Evolutionary conservation across 2,329 filamentous ascomycete genomes (phyloP), one percentile per base, ranked within the genome.

Genomic region (Neocucurbitaria cava): DNA sequence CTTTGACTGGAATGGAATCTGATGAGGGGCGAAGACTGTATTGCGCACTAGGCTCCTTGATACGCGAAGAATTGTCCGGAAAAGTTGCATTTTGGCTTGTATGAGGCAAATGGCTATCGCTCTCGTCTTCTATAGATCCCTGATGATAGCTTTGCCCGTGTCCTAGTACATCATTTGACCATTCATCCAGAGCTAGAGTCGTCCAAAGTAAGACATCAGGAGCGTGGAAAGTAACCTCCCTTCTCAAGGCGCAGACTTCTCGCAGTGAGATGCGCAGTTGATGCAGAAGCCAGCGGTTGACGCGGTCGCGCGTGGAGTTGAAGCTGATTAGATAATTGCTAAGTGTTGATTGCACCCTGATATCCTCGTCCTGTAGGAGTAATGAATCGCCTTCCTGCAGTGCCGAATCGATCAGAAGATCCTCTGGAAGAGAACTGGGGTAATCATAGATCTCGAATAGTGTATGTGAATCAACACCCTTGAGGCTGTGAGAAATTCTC

Each of bases 231-330:
- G 26, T 11, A 10, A 60, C 40, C 10, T 45, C 15, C 47, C 56
- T 39, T 24, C 45, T 42, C 6, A 64, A 28, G 21, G 54, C 53
- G 26, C 49, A 58, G 9, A 57, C 42, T 30, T 62, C 61, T 6
- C 40, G 33, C 11, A 56, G 56, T 8, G 61, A 64, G 13, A 62
- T 38, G 18, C 61, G 33, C 20, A 64, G 54, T 31, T 60, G 58
- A 40, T 64, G 61, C 13, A 64, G 30, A 4, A 62, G 21, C 61
- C 61, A 64, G 15, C 45, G 49, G 28, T 60, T 62, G 3, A 64
- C 52, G 4, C 61, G 59, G 24, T 54, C 49, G 10, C 35, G 18
- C 1, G 61, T 60, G 33, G 49, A 62, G 3, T 58, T 49, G 33
- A 64, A 64, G 6, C 40, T 40, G 6, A 52, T 24, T 1, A 64